Conservation (phyloP, 1,284 basidiomycete genomes). For the Trametes versicolor region DNA sequence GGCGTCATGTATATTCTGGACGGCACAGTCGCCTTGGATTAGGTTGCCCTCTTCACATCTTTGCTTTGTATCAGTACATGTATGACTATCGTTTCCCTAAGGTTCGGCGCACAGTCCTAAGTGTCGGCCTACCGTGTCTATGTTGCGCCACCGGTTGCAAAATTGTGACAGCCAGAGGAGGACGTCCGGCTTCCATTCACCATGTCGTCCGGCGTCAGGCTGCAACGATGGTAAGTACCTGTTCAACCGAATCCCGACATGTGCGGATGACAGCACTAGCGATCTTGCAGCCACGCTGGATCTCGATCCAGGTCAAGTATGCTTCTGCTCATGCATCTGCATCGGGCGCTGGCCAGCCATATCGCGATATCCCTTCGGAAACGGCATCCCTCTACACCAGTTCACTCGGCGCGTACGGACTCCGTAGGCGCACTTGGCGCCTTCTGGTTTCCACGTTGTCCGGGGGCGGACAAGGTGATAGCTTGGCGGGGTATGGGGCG, state of each 20-base stretch:
- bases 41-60: conserved; percentile 13
- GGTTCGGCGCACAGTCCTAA: neutral
- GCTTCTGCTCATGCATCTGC: conserved; percentile 7
- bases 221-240: conserved; percentile 10
- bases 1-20: conserved; percentile 79
- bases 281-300: conserved; percentile 10
- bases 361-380: neutral
- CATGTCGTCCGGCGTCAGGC: conserved; percentile 1
- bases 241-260: conserved; percentile 21
- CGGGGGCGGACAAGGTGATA: neutral
- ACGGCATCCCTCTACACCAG: conserved; percentile 1
- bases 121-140: neutral
- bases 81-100: conserved; percentile 16
- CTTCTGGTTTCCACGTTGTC: conserved; percentile 2
- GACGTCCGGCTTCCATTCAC: conserved; percentile 1
- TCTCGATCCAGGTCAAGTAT: conserved; percentile 17
- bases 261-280: conserved; percentile 18
- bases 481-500: neutral
- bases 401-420: neutral
- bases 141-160: neutral
- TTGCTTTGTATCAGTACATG: conserved; percentile 24
- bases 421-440: neutral
- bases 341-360: conserved; percentile 7
- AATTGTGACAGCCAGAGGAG: neutral
- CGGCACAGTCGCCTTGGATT: conserved; percentile 59